Evolutionary conservation across 139 green algal genomes (phyloP).

Genomic region (Pedinophyceae sp.): DNA sequence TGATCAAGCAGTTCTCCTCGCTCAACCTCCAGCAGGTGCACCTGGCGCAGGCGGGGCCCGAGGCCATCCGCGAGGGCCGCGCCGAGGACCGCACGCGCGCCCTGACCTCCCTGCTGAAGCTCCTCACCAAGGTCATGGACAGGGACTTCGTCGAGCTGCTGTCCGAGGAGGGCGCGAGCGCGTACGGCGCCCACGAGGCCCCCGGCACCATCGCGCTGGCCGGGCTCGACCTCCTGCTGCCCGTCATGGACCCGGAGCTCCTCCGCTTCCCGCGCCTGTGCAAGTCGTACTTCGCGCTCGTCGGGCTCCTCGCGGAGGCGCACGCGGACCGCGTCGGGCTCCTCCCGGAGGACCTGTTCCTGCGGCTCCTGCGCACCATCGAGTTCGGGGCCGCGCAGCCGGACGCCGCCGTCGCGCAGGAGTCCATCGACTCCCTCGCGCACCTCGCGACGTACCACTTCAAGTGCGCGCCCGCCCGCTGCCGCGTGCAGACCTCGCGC

Average conservation of each 20-base stretch:
- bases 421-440: not conserved
- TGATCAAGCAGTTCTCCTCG: constrained; percentile 36
- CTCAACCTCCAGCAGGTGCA: constrained; percentile 21
- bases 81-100: too few species aligned
- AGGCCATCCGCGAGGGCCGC: too few species aligned
- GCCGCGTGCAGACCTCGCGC: constrained; percentile 1
- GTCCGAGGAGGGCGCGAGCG: too few species aligned
- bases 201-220: too few species aligned
- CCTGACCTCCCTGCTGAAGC: constrained; percentile 58
- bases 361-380: constrained; percentile 33
- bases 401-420: not conserved
- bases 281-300: constrained; percentile 54
- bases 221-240: constrained; percentile 62
- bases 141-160: too few species aligned
- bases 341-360: constrained; percentile 31
- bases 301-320: constrained; percentile 62
- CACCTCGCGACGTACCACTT: too few species aligned
- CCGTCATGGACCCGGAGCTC: constrained; percentile 54
- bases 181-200: too few species aligned
- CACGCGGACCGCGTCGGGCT: constrained; percentile 44
- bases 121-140: constrained; percentile 60
- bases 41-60: too few species aligned
- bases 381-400: constrained; percentile 28
- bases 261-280: constrained; percentile 64
- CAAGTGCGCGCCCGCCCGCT: too few species aligned